Base-by-base conservation (phyloP, 108 stramenopile genomes). In the Ochromonas danica region DNA sequence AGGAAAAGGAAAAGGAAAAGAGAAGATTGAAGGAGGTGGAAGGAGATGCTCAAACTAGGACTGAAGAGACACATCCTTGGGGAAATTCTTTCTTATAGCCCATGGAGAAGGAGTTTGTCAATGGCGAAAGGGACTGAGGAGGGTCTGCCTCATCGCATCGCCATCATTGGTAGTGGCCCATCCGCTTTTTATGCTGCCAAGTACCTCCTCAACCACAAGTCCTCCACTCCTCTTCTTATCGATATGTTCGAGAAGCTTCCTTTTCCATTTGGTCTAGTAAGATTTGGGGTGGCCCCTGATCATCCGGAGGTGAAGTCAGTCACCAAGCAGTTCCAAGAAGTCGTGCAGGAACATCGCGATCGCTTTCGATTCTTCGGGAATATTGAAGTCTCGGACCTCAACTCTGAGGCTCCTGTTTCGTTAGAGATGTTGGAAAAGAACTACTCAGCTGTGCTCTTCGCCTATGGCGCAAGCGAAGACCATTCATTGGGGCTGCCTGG, bases 241-340 rank as follows among this genome's bases (percentile, higher is more conserved):
- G 94, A 95, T 71, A 81, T 99, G 6, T 33, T 96, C 22, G 98
- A 99, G 36, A 80, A 89, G 42, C 80, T 96, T 39, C 94, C 94
- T 0, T 93, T 91, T 0, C 94, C 95, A 1, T 99, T 82, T 80
- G 98, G 97, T 14, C 84, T 99, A 65, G 96, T 99, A 1, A 86
- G 97, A 42, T 91, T 81, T 62, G 98, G 97, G 40, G 97, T 98
- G 30, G 97, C 96, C 39, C 98, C 97, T 6, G 97, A 97, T 82
- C 97, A 98, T 88, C 96, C 94, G 1, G 97, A 98, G 86, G 97
- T 97, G 22, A 99, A 98, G 86, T 92, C 92, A 70, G 98, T 96
- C 0, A 87, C 31, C 10, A 14, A 3, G 6, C 6, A 6, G 31
- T 99, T 98, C 80, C 88, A 87, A 1, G 70, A 83, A 60, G 36